Evolutionary conservation across 306 rosid genomes (phyloP), one percentile per base, ranked within the genome.

Genomic region (Sesbania bispinosa): DNA sequence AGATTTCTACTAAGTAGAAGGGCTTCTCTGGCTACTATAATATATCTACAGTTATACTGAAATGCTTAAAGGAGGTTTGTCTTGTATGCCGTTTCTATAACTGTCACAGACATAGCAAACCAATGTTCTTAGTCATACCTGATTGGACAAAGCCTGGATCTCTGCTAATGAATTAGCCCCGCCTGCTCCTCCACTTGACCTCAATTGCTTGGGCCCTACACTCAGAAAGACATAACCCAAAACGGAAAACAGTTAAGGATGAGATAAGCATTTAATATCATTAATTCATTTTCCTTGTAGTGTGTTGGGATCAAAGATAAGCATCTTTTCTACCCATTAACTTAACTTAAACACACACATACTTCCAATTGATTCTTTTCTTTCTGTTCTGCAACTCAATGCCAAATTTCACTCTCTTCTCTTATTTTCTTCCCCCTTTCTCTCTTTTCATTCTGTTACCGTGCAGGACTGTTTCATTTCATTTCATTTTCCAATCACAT

Each of bases 141-240:
- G 90, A 83, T 85, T 84, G 36, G 97, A 82, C 79, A 94, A 81
- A 66, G 91, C 87, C 50, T 89, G 91, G 77, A 86, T 46, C 59
- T 91, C 95, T 55, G 33, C 76, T 19, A 88, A 77, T 32, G 86
- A 79, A 80, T 85, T 71, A 54, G 70, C 79, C 46, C 61, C 79
- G 5, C 76, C 79, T 24, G 85, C 81, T 41, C 42, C 80, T 70
- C 85, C 82, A 70, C 63, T 62, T 60, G 88, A 73, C 71, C 82
- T 87, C 51, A 79, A 87, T 60, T 81, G 93, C 85, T 85, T 90
- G 53, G 82, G 78, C 46, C 84, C 98, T 93, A 61, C 50, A 63
- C 64, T 30, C 69, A 70, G 39, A 48, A n/a, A 62, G 41, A 63
- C 60, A 62, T 69, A 71, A 67, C 76, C 57, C 54, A 79, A 51